Evolutionary conservation across 2,329 filamentous ascomycete genomes (phyloP).

Genomic region (Alternaria gansuensis): DNA sequence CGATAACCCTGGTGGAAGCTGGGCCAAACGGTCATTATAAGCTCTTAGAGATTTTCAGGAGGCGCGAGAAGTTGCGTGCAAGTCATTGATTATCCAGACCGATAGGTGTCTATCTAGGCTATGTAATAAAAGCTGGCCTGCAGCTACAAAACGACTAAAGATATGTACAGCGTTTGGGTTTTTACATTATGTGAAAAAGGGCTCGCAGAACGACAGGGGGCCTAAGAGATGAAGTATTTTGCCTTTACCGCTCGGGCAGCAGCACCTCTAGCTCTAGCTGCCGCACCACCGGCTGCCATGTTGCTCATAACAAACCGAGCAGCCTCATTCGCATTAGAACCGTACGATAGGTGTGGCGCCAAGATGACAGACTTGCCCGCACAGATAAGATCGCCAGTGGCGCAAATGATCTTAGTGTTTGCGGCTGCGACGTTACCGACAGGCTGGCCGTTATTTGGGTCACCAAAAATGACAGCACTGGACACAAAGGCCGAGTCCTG

Average conservation of each 20-base stretch:
- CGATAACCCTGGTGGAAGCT: background rate
- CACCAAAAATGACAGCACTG: slow-evolving; percentile 51
- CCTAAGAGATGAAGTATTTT: slow-evolving; percentile 14
- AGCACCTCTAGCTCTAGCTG: slow-evolving; percentile 11
- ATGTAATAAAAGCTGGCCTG: slow-evolving; percentile 9
- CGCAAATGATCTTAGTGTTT: slow-evolving; percentile 49
- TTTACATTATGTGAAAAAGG: background rate
- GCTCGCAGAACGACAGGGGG: background rate
- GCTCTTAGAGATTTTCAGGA: background rate
- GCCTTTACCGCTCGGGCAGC: slow-evolving; percentile 9
- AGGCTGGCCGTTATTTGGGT: slow-evolving; percentile 49
- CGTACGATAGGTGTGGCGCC: slow-evolving; percentile 49
- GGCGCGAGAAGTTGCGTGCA: background rate
- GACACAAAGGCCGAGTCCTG: slow-evolving; percentile 36
- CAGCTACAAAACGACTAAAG: background rate
- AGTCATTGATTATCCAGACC: background rate
- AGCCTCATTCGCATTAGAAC: slow-evolving; percentile 41
- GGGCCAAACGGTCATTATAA: background rate
- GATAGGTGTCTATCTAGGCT: background rate
- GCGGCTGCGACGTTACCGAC: slow-evolving; percentile 45
- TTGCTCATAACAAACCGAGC: slow-evolving; percentile 44
- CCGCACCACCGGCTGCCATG: slow-evolving; percentile 21
- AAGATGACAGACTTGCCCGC: slow-evolving; percentile 42
- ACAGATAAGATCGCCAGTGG: slow-evolving; percentile 49
- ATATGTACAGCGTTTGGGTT: background rate